A percentile compares a stretch with the other conserved stretches of the same genome.
Conservation (phyloP, 129 eudicot genomes). For the Silybum marianum region DNA sequence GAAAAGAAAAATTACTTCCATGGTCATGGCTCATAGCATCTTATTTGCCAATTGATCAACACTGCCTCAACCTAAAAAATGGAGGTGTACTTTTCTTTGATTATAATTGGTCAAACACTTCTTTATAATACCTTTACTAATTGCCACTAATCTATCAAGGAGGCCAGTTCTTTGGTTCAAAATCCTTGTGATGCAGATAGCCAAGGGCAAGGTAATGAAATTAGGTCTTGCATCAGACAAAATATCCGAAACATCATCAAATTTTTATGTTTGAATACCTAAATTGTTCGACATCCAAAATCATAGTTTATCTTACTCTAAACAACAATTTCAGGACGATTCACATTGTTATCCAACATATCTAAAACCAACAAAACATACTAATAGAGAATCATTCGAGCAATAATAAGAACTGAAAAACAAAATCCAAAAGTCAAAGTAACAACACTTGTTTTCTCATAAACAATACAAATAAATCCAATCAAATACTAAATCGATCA, state of each 20-base stretch:
- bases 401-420: background rate
- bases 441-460: conserved; percentile 2
- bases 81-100: background rate
- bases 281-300: conserved; percentile 7
- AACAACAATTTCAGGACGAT: conserved; percentile 12
- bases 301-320: conserved; percentile 1
- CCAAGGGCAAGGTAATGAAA: background rate
- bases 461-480: background rate
- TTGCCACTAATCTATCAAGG: background rate
- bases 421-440: conserved; percentile 29
- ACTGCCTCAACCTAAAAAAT: background rate
- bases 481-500: conserved; percentile 7
- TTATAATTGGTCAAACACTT: conserved; percentile 6
- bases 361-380: conserved; percentile 17
- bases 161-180: background rate
- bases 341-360: conserved; percentile 27
- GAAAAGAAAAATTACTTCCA: background rate
- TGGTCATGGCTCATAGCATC: background rate
- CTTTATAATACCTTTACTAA: background rate
- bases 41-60: background rate
- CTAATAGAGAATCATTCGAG: conserved; percentile 10
- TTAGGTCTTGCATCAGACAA: background rate
- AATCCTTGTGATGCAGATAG: background rate
- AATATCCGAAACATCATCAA: background rate
- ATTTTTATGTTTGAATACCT: background rate